These are phyloP conservation scores for Cryptococcus maquisensis DNA, from an alignment of 1,284 basidiomycete genomes.

Conservation along the genomic window DNA sequence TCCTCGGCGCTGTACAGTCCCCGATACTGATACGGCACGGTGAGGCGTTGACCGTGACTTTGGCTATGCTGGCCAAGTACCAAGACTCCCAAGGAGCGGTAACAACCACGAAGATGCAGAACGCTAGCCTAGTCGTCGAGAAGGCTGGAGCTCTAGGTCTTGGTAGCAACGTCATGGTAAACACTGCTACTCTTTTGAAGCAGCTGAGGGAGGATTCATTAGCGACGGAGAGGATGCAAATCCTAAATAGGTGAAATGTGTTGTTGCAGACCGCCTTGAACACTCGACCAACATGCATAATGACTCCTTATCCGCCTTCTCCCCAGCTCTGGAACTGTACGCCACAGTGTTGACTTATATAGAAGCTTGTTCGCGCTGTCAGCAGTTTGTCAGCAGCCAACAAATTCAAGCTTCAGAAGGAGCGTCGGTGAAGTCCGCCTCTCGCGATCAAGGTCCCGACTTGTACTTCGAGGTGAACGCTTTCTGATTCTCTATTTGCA, in stretches of 20 bases:
- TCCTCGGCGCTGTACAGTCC: conserved; percentile 22
- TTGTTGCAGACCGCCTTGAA: too few relatives aligned
- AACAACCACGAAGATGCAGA: conserved; percentile 14
- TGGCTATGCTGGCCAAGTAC: conserved; percentile 16
- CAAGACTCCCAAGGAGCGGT: conserved; percentile 4
- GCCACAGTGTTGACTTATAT: too few relatives aligned
- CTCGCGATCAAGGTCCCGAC: too few relatives aligned
- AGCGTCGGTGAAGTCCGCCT: too few relatives aligned
- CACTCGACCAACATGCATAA: too few relatives aligned
- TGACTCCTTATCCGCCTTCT: too few relatives aligned
- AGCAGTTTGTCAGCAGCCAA: too few relatives aligned
- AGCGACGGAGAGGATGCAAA: conserved; percentile 24
- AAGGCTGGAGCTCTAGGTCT: neutral
- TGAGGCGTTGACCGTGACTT: conserved; percentile 15
- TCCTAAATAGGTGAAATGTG: neutral
- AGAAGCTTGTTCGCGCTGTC: too few relatives aligned
- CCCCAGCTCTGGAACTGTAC: too few relatives aligned
- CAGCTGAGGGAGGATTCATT: conserved; percentile 21
- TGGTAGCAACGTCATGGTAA: neutral
- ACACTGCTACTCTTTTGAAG: conserved; percentile 3
- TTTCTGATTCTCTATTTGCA: too few relatives aligned
- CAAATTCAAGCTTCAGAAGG: too few relatives aligned
- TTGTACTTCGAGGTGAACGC: too few relatives aligned
- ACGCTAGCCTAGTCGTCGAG: conserved; percentile 13
- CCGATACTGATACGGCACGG: conserved; percentile 20